A percentile compares a stretch with the other conserved stretches of the same genome.
Evolutionary conservation across 371 early-diverging fungal species (phyloP).

Genomic region (Apophysomyces sp.): DNA sequence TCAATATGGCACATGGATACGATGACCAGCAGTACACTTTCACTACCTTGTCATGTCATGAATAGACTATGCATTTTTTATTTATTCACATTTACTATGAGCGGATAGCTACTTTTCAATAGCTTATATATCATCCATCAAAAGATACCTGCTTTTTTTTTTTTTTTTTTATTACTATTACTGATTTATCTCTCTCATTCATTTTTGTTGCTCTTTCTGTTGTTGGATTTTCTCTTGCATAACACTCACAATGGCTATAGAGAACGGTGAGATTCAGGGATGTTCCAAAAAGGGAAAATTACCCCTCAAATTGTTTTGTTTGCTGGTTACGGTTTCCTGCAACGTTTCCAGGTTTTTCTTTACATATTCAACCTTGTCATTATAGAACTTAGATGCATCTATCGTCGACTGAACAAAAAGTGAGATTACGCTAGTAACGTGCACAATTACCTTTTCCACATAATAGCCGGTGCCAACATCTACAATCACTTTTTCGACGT

Average conservation of each 20-base stretch:
- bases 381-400: constrained; percentile 79
- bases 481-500: constrained; percentile 85
- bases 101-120: too few relatives aligned
- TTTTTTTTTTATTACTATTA: too few relatives aligned
- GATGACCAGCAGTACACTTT: too few relatives aligned
- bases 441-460: constrained; percentile 79
- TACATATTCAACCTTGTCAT: constrained; percentile 72
- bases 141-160: background rate
- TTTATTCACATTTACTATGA: too few relatives aligned
- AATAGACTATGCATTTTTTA: too few relatives aligned
- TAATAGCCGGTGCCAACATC: constrained; percentile 97
- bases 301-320: constrained; percentile 77
- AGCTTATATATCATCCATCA: too few relatives aligned
- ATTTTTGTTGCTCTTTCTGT: constrained; percentile 13
- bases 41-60: too few relatives aligned
- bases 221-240: constrained; percentile 54
- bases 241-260: constrained; percentile 47
- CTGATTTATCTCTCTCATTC: too few relatives aligned
- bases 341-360: constrained; percentile 72
- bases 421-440: constrained; percentile 4
- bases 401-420: constrained; percentile 50
- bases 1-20: too few relatives aligned
- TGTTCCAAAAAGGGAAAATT: constrained; percentile 8
- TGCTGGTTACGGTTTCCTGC: constrained; percentile 72
- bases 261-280: background rate